phyloP scores from a whole-genome alignment of 805 yeast genomes.

The Wickerhamiella nectarea region DNA sequence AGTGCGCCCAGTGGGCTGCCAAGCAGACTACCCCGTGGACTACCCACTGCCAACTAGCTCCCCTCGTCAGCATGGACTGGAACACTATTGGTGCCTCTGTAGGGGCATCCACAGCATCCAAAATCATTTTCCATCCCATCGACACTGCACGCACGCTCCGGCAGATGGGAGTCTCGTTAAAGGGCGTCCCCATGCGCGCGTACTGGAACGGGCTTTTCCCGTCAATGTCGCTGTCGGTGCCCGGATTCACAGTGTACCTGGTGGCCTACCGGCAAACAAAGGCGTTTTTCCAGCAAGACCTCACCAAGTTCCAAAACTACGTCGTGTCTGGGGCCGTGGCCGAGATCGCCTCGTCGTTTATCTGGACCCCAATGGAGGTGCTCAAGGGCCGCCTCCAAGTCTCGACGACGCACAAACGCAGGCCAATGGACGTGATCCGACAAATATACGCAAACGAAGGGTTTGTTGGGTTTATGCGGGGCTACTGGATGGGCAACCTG shows the following conservation, averaged over 20 bases:
- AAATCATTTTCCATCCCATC: constrained; percentile 31
- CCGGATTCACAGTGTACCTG: constrained; percentile 31
- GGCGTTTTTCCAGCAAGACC: constrained; percentile 24
- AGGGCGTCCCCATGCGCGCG: constrained; percentile 27
- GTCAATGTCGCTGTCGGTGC: constrained; percentile 29
- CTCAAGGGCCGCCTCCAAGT: constrained; percentile 33
- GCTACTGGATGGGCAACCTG: constrained; percentile 37
- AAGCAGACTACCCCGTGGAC: too few relatives aligned
- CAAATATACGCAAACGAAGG: constrained; percentile 51
- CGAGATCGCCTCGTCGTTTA: constrained; percentile 28
- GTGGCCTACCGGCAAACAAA: constrained; percentile 31
- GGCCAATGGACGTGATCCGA: constrained; percentile 16
- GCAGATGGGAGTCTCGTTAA: constrained; percentile 29
- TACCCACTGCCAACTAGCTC: too few relatives aligned
- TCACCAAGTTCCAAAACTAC: constrained; percentile 27
- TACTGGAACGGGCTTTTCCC: constrained; percentile 32
- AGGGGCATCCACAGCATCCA: constrained; percentile 27
- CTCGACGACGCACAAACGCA: constrained; percentile 13
- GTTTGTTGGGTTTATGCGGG: constrained; percentile 64
- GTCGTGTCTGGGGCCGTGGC: constrained; percentile 29
- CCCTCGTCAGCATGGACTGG: constrained; percentile 23
- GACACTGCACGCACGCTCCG: constrained; percentile 32
- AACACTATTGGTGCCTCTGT: constrained; percentile 29
- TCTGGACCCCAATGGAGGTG: constrained; percentile 37
- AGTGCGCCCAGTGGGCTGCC: too few relatives aligned